Base-by-base conservation (phyloP, 306 rosid genomes). In the Vigna unguiculata region DNA sequence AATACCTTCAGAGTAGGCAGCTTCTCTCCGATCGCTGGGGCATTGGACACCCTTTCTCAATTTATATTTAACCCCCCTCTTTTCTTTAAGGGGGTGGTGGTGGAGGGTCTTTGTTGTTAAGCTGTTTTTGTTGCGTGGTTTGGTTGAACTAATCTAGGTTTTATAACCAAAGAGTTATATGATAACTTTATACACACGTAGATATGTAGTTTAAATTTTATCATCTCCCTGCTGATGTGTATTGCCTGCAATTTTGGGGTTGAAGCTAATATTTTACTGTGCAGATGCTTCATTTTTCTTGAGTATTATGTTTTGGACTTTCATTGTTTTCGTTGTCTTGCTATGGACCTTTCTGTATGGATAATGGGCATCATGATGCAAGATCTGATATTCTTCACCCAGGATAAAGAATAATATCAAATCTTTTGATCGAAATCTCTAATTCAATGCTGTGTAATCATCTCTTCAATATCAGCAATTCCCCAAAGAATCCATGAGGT, bases 241-340 rank as follows among this genome's bases (percentile, higher is more conserved):
- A 24, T 24, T 40, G 16, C 55, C 21, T 15, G 28, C 21, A 60
- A 13, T 22, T 7, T 20, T 61, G 43, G 36, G 46, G 3, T 54
- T 55, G 21, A 13, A 41, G 32, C 38, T 76, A 76, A 53, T 61
- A 45, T 55, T 43, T 43, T 47, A 14, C 46, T 36, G 16, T 36
- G 16, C 8, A 59, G 61, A 30, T 59, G 51, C 3, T 65, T 80
- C 16, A 15, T 19, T 66, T 69, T 36, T 72, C 28, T 36, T 46
- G 15, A 20, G 41, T 45, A 17, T 65, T 30, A 34, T 51, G 64
- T 24, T 62, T 67, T 54, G 25, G 75, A 46, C 59, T 61, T 40
- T 25, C 55, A 46, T 48, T 70, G 43, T 34, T 19, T 59, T 30
- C 4, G 25, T 43, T 72, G 38, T 64, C 61, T 65, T 59, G 6